Evolutionary conservation across 305 asterid genomes (phyloP), one percentile per base, ranked within the genome.

Genomic region (Fraxinus floribunda): DNA sequence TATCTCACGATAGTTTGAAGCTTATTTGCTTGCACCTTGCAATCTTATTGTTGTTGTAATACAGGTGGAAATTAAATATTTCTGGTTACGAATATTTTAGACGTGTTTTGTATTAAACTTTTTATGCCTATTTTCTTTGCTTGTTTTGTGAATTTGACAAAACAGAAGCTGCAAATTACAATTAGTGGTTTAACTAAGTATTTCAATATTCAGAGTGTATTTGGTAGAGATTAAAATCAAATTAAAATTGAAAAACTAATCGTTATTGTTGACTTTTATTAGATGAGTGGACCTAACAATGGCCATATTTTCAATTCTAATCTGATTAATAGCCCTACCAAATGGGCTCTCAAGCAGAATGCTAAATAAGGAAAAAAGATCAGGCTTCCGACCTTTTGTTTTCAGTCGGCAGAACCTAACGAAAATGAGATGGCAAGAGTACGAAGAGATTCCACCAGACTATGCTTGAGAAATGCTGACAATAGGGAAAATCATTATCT

Each of bases 41-140:
- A 84, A 87, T 86, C 87, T 83, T 76, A 70, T 71, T 88, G 78
- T 76, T 86, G 84, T 85, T 85, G 90, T 88, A 84, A 78, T 79
- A 85, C 66, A 81, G 78, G 66, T 80, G 57, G 29, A 68, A 16
- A 34, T 81, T 79, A 38, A 2, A 11, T 13, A 15, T 22, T 11
- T 77, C 41, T 29, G 39, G 39, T 30, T 30, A 1, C 18, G 15
- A 68, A 26, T 29, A 11, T 9, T 68, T 68, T 29, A 1, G 70
- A 60, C 8, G 73, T 3, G 6, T 66, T 66, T 24, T 24, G 3
- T 9, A 11, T 66, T 10, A 11, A 22, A 66, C 36, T 9, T 22
- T 24, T 64, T 64, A 24, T 11, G 74, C 74, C 74, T 11, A 35
- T 70, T 70, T 15, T 71, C 76, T 32, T 55, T 71, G 76, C 46